Conservation (phyloP, 176 grass and related monocot genomes). For the Eleusine indica region DNA sequence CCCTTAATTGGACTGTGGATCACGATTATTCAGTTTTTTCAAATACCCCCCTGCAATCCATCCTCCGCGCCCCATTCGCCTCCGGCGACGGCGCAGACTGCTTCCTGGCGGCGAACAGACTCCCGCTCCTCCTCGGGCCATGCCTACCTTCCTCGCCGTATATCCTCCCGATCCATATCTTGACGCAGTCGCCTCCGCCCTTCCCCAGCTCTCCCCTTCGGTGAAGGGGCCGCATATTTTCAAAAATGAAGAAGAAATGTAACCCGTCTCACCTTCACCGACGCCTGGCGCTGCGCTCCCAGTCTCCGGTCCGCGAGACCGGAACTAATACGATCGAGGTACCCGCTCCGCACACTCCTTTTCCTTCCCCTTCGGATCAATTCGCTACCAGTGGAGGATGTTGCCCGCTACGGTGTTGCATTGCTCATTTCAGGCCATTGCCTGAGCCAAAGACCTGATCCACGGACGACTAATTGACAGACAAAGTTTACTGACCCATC, state of each 20-base stretch:
- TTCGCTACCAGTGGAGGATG: not conserved
- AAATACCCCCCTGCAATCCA: too few species aligned
- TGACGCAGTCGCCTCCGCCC: not conserved
- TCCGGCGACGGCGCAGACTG: not conserved
- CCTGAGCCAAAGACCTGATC: not conserved
- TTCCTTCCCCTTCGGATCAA: not conserved
- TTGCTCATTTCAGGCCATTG: not conserved
- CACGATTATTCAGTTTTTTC: too few species aligned
- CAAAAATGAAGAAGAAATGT: not conserved
- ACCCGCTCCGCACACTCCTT: not conserved
- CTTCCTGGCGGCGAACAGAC: not conserved
- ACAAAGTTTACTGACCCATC: too few species aligned
- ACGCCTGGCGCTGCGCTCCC: too few species aligned
- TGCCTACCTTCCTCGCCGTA: not conserved
- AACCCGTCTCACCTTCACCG: too few species aligned
- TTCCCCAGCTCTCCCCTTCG: not conserved
- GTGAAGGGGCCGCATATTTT: too few species aligned
- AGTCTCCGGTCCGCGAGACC: not conserved
- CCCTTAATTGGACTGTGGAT: too few species aligned
- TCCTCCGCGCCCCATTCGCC: not conserved
- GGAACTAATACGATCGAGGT: constrained; percentile 10
- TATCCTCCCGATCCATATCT: not conserved
- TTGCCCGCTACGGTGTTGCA: not conserved
- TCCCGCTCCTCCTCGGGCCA: not conserved
- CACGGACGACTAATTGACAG: too few species aligned